A percentile compares a stretch with the other conserved stretches of the same genome.
Evolutionary conservation across 1,284 basidiomycete genomes (phyloP).

Genomic region (Cystobasidium sp.): DNA sequence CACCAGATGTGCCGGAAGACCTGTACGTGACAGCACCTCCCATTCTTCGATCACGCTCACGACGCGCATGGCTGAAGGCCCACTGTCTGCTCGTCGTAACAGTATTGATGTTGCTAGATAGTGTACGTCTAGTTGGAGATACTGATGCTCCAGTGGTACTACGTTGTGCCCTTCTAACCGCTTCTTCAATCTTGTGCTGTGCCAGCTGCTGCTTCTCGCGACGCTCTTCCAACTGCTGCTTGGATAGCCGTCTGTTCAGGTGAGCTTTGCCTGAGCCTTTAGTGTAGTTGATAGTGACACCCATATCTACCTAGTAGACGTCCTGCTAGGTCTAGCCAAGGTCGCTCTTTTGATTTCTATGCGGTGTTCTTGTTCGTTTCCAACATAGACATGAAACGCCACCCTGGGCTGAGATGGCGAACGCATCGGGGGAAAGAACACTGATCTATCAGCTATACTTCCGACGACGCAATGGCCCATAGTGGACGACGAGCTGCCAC

Average conservation of each 20-base stretch:
- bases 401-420: too few species aligned
- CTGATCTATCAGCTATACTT: too few species aligned
- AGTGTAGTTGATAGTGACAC: conserved; percentile 23
- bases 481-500: too few species aligned
- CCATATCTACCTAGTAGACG: neutral
- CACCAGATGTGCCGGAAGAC: neutral
- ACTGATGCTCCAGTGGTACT: neutral
- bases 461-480: too few species aligned
- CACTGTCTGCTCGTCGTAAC: neutral
- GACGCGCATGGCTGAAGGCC: conserved; percentile 18
- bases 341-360: too few species aligned
- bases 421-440: too few species aligned
- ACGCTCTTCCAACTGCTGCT: conserved; percentile 16
- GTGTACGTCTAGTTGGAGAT: too few species aligned
- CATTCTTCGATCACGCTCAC: conserved; percentile 13
- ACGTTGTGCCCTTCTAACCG: conserved; percentile 8
- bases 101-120: neutral
- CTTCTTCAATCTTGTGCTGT: conserved; percentile 9
- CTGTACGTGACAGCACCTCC: conserved; percentile 1
- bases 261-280: neutral
- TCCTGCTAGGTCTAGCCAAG: too few species aligned
- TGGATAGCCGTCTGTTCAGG: neutral
- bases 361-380: too few species aligned
- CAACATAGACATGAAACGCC: too few species aligned
- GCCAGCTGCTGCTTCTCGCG: conserved; percentile 29